Evolutionary conservation across 1,284 basidiomycete genomes (phyloP).

Genomic region (Apiotrichum gracile): DNA sequence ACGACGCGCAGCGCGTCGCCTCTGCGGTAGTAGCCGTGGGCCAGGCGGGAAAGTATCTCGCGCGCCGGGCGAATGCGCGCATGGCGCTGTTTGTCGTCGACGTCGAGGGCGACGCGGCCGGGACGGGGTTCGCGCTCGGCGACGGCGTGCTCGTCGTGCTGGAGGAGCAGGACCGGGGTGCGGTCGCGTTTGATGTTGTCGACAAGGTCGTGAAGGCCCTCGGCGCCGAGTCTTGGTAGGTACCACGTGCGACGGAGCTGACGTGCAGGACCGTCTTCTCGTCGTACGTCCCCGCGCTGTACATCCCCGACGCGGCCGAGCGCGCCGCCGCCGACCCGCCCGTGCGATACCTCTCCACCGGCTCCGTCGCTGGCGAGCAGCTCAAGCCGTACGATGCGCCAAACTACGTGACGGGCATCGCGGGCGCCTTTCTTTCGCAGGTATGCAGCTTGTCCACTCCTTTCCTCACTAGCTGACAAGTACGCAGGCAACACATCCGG

Average conservation of each 20-base stretch:
- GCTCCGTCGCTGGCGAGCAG: background rate
- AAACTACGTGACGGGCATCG: slow-evolving; percentile 37
- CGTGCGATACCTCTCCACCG: slow-evolving; percentile 24
- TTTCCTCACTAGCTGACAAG: slow-evolving; percentile 4
- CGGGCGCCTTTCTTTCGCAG: slow-evolving; percentile 27
- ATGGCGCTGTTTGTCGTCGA: slow-evolving; percentile 12
- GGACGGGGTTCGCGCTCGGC: slow-evolving; percentile 10
- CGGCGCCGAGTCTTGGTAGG: slow-evolving; percentile 9
- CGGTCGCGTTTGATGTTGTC: slow-evolving; percentile 2
- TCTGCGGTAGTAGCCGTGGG: slow-evolving; percentile 23
- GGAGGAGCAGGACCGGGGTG: slow-evolving; percentile 10
- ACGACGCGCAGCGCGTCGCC: background rate
- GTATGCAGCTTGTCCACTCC: slow-evolving; percentile 10
- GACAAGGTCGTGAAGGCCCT: background rate
- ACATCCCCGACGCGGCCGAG: slow-evolving; percentile 26
- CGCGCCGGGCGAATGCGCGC: slow-evolving; percentile 6
- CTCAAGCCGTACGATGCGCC: slow-evolving; percentile 26
- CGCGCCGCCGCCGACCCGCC: slow-evolving; percentile 14
- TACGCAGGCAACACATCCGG: slow-evolving; percentile 24
- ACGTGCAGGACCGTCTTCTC: slow-evolving; percentile 30
- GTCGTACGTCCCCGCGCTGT: slow-evolving; percentile 38
- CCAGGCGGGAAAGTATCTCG: slow-evolving; percentile 33
- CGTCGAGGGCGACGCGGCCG: slow-evolving; percentile 9
- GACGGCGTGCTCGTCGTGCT: slow-evolving; percentile 10
- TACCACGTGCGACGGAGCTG: too few relatives aligned